Conservation (phyloP, 1,284 basidiomycete species). For the Austroboletus niveus region DNA sequence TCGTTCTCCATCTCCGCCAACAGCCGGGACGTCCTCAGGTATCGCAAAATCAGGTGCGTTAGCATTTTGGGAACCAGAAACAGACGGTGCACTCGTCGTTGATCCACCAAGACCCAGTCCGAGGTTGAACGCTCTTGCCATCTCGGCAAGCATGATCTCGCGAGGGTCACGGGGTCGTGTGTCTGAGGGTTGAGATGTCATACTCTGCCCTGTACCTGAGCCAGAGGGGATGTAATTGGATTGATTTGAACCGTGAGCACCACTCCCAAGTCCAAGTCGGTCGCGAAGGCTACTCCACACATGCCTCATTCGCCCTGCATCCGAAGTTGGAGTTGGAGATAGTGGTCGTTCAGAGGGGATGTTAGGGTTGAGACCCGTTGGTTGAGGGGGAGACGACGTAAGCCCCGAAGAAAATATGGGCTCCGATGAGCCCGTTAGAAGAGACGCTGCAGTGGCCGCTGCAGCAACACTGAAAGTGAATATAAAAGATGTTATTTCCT, state of each 20-base stretch:
- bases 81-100: constrained; percentile 9
- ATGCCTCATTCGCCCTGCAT: constrained; percentile 47
- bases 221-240: constrained; percentile 10
- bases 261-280: constrained; percentile 49
- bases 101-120: constrained; percentile 54
- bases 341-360: constrained; percentile 39
- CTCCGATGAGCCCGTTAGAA: constrained; percentile 60
- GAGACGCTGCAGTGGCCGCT: constrained; percentile 75
- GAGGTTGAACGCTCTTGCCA: constrained; percentile 72
- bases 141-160: constrained; percentile 67
- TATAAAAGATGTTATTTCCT: neutral
- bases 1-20: constrained; percentile 16
- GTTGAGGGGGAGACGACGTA: constrained; percentile 23
- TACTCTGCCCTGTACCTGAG: constrained; percentile 9
- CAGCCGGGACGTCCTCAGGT: constrained; percentile 4
- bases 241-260: constrained; percentile 16
- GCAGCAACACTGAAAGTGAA: constrained; percentile 60
- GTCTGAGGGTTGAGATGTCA: constrained; percentile 23
- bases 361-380: constrained; percentile 15
- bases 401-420: constrained; percentile 57
- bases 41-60: constrained; percentile 8
- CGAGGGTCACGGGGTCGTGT: constrained; percentile 46
- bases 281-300: constrained; percentile 67
- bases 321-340: constrained; percentile 50
- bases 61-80: constrained; percentile 4